Evolutionary conservation across 2,329 filamentous ascomycete genomes (phyloP).

Genomic region (Fusarium equiseti): DNA sequence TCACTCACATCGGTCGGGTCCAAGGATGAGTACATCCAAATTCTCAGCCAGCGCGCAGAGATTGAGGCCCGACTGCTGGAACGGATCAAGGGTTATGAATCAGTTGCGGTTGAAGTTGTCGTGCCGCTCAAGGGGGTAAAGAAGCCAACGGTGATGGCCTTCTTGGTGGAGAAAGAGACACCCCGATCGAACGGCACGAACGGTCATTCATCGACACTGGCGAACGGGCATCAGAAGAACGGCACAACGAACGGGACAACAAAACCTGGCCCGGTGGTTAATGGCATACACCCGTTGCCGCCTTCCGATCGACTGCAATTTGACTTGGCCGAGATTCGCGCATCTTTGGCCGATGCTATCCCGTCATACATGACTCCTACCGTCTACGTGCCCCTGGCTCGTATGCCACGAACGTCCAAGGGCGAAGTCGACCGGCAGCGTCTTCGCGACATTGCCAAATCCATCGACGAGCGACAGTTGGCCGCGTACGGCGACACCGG

Average conservation of each 20-base stretch:
- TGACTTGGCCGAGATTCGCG: slow-evolving; percentile 12
- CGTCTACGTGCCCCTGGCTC: slow-evolving; percentile 10
- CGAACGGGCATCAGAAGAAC: slow-evolving; percentile 12
- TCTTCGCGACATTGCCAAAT: slow-evolving; percentile 9
- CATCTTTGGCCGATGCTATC: slow-evolving; percentile 17
- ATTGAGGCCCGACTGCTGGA: slow-evolving; percentile 32
- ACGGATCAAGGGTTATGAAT: slow-evolving; percentile 31
- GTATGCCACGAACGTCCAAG: slow-evolving; percentile 10
- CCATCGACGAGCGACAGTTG: slow-evolving; percentile 6
- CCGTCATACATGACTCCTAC: slow-evolving; percentile 14
- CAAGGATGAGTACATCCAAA: slow-evolving; percentile 44
- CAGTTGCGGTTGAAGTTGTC: slow-evolving; percentile 5
- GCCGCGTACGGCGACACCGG: slow-evolving; percentile 4
- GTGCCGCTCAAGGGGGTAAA: slow-evolving; percentile 11
- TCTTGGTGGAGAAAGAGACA: slow-evolving; percentile 13
- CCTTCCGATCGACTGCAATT: slow-evolving; percentile 12
- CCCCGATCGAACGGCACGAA: slow-evolving; percentile 12
- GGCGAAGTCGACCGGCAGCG: slow-evolving; percentile 11
- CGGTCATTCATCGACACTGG: slow-evolving; percentile 12
- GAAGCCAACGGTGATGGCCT: slow-evolving; percentile 17
- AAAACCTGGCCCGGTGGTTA: slow-evolving; percentile 8
- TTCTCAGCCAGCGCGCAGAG: slow-evolving; percentile 45
- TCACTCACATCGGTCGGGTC: slow-evolving; percentile 37
- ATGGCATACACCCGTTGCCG: slow-evolving; percentile 13
- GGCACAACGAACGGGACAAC: slow-evolving; percentile 7